Percentiles rank a stretch among this genome's conserved stretches.
phyloP scores from a whole-genome alignment of 345 rosid genomes.

The Xanthoceras sorbifolium region DNA sequence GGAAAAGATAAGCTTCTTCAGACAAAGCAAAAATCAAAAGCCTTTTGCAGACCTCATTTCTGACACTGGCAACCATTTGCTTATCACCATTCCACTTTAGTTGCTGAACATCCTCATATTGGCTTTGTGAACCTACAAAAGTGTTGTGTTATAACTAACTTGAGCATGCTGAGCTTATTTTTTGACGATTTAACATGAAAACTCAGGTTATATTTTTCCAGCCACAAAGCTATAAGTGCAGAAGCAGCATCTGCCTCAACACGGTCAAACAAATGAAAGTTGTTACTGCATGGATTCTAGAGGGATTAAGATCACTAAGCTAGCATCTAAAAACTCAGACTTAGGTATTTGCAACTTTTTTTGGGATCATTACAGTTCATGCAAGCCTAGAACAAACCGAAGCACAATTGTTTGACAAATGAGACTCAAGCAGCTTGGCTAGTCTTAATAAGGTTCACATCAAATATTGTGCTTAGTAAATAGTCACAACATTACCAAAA shows the following conservation, averaged over 20 bases:
- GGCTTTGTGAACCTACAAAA: not conserved
- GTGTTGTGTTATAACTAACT: not conserved
- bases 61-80: not conserved
- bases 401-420: not conserved
- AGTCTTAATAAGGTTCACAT: not conserved
- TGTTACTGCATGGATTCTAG: not conserved
- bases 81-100: not conserved
- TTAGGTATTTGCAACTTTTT: not conserved
- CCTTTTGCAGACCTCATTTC: not conserved
- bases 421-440: constrained; percentile 7
- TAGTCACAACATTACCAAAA: not conserved
- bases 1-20: not conserved
- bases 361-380: not conserved
- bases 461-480: not conserved
- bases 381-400: not conserved
- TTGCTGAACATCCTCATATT: not conserved
- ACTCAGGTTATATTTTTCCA: not conserved
- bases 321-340: not conserved
- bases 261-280: not conserved
- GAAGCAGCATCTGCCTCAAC: not conserved
- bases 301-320: not conserved
- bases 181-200: not conserved
- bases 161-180: not conserved
- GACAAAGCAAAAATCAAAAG: not conserved
- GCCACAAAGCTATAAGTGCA: not conserved